A percentile compares a stretch with the other conserved stretches of the same genome.
Conservation (phyloP, 345 rosid species). For the Microthlaspi erraticum region DNA sequence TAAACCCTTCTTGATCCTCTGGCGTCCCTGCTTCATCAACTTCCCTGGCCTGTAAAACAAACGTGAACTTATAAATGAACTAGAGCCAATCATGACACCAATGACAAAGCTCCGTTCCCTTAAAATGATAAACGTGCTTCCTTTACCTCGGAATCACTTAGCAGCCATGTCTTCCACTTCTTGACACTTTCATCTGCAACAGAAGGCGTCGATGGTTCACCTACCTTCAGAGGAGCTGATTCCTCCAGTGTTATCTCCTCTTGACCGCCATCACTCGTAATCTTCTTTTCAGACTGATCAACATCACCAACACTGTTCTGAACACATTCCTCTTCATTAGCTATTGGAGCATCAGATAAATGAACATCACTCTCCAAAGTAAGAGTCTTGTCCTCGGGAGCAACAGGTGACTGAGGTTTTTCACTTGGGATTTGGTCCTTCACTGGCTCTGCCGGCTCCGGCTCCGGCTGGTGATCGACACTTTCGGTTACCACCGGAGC, state of each 20-base stretch:
- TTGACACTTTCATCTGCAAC: constrained; percentile 47
- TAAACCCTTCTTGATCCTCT: constrained; percentile 72
- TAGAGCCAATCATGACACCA: neutral
- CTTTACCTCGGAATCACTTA: constrained; percentile 65
- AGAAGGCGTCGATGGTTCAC: constrained; percentile 43
- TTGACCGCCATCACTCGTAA: constrained; percentile 25
- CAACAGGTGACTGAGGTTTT: constrained; percentile 32
- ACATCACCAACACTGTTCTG: constrained; percentile 24
- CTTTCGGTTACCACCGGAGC: constrained; percentile 40
- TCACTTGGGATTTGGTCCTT: constrained; percentile 42
- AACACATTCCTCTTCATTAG: constrained; percentile 28
- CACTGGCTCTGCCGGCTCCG: constrained; percentile 31
- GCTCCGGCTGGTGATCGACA: constrained; percentile 43
- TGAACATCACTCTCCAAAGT: constrained; percentile 53
- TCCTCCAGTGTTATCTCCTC: constrained; percentile 20
- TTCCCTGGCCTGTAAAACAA: constrained; percentile 58
- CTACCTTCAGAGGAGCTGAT: constrained; percentile 40
- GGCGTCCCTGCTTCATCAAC: constrained; percentile 68
- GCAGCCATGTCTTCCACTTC: constrained; percentile 68
- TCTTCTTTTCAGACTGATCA: constrained; percentile 30
- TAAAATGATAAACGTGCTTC: neutral
- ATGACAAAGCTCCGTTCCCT: neutral
- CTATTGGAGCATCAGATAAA: constrained; percentile 41
- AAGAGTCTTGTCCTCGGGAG: constrained; percentile 45
- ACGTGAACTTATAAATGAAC: constrained; percentile 13